Evolutionary conservation across 2,329 filamentous ascomycete species (phyloP).

Genomic region (Beauveria rudraprayagi): DNA sequence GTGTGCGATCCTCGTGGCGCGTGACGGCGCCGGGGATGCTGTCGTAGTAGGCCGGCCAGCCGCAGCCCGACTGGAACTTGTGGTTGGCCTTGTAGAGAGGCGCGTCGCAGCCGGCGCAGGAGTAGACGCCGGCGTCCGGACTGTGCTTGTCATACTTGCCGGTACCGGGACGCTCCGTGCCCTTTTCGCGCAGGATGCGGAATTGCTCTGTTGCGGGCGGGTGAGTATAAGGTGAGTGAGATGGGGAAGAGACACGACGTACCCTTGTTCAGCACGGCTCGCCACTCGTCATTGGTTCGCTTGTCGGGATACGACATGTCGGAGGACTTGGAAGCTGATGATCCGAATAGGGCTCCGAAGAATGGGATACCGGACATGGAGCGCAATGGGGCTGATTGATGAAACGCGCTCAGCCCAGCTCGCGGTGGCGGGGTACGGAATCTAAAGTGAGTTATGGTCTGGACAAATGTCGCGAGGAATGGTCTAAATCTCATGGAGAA

Average conservation of each 20-base stretch:
- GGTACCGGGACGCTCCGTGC: constrained; percentile 73
- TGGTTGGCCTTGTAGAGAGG: constrained; percentile 88
- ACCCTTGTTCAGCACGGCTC: constrained; percentile 63
- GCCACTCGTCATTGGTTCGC: constrained; percentile 80
- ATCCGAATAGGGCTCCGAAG: constrained; percentile 65
- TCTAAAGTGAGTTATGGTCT: constrained; percentile 34
- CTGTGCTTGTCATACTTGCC: constrained; percentile 86
- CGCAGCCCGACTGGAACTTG: constrained; percentile 94
- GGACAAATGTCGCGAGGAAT: constrained; percentile 39
- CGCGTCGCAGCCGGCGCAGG: constrained; percentile 75
- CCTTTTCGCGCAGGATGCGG: constrained; percentile 83
- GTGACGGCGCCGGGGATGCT: constrained; percentile 85
- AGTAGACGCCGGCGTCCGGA: constrained; percentile 69
- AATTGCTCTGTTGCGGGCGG: constrained; percentile 69
- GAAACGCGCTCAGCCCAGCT: constrained; percentile 12
- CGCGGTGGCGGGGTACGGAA: constrained; percentile 24
- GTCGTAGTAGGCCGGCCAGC: constrained; percentile 98
- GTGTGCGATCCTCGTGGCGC: constrained; percentile 64
- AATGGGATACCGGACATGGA: constrained; percentile 77
- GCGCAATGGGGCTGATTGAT: constrained; percentile 23
- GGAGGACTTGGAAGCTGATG: constrained; percentile 45
- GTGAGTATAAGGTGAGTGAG: not conserved
- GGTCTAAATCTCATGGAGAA: constrained; percentile 42
- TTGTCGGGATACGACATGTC: constrained; percentile 73
- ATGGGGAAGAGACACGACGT: constrained; percentile 14